phyloP scores from a whole-genome alignment of 2,329 filamentous ascomycete species.

The Hypoxylon sp. region DNA sequence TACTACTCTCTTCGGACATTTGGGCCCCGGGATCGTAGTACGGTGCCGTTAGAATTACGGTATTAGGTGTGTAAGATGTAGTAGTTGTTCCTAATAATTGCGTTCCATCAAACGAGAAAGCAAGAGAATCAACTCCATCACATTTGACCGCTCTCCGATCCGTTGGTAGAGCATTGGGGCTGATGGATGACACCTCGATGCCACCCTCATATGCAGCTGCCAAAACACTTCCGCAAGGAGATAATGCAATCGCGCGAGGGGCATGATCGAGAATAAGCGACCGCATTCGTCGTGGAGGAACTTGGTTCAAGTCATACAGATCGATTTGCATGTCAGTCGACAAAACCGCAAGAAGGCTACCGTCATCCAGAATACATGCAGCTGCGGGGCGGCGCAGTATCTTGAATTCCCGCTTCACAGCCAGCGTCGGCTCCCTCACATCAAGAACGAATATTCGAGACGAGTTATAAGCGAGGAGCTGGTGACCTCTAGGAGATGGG shows the following conservation, averaged over 20 bases:
- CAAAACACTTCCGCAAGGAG: slow-evolving; percentile 82
- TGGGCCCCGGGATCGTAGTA: slow-evolving; percentile 80
- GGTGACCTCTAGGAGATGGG: slow-evolving; percentile 79
- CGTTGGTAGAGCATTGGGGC: slow-evolving; percentile 69
- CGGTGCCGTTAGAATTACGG: slow-evolving; percentile 81
- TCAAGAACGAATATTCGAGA: slow-evolving; percentile 86
- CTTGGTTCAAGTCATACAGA: slow-evolving; percentile 77
- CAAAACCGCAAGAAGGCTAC: slow-evolving; percentile 79
- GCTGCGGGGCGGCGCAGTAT: slow-evolving; percentile 80
- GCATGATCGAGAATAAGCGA: slow-evolving; percentile 82
- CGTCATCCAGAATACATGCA: slow-evolving; percentile 83
- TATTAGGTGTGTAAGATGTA: slow-evolving; percentile 72
- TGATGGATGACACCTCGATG: slow-evolving; percentile 87
- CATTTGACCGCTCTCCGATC: slow-evolving; percentile 83
- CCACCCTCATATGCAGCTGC: slow-evolving; percentile 87
- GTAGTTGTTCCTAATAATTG: slow-evolving; percentile 82
- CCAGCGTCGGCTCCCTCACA: slow-evolving; percentile 67
- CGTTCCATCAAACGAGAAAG: slow-evolving; percentile 82
- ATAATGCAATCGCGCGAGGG: slow-evolving; percentile 82
- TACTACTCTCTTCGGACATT: slow-evolving; percentile 70
- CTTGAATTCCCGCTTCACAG: slow-evolving; percentile 81
- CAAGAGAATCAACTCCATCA: slow-evolving; percentile 77
- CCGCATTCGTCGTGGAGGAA: slow-evolving; percentile 76
- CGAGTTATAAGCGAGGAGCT: slow-evolving; percentile 84
- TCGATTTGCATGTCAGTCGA: slow-evolving; percentile 87